Evolutionary conservation across 75 land plant species (phyloP), one percentile per base, ranked within the genome.

Genomic region (Ceratopteris richardii): DNA sequence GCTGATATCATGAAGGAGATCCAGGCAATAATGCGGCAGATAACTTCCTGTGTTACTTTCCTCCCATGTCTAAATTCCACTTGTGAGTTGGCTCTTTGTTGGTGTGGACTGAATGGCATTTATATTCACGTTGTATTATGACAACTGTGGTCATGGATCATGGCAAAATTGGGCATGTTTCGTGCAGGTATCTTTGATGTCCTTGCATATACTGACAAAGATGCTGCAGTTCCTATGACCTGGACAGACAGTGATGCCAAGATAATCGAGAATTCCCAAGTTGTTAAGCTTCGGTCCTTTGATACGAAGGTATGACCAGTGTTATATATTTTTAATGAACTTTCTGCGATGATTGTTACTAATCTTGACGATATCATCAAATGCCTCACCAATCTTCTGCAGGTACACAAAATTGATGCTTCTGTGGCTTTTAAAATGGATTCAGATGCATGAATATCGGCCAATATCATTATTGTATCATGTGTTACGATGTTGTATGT

Each of bases 1-100:
- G 91, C 87, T 52, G 90, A 94, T 51, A 94, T 94, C 17, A 94
- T 90, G 98, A 82, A 79, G 39, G 98, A 94, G 60, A 94, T 94
- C 48, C 98, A 94, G 65, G 98, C 90, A 30, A 83, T 94, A 37
- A 94, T 89, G 91, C 65, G 98, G 21, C 98, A 94, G 70, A 86
- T 94, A 54, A 82, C 85, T 19, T 81, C 96, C 20, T 80, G 83
- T 71, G 93, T 94, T 54, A 86, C 98, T 17, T 94, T 86, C 71
- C 76, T 94, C 66, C 98, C 98, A 0, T 79, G 86, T 44, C 62
- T 94, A 31, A 96, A 94, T 51, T 90, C 91, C 57, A 75, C 90
- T 18, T 94, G 98, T 90, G 77, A 75, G 46, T 66, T 29, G n/a
- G n/a, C n/a, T n/a, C n/a, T n/a, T n/a, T n/a, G n/a, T n/a, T n/a